Conservation (phyloP, 495 filamentous ascomycete species). For the Haplographium delicatum region DNA sequence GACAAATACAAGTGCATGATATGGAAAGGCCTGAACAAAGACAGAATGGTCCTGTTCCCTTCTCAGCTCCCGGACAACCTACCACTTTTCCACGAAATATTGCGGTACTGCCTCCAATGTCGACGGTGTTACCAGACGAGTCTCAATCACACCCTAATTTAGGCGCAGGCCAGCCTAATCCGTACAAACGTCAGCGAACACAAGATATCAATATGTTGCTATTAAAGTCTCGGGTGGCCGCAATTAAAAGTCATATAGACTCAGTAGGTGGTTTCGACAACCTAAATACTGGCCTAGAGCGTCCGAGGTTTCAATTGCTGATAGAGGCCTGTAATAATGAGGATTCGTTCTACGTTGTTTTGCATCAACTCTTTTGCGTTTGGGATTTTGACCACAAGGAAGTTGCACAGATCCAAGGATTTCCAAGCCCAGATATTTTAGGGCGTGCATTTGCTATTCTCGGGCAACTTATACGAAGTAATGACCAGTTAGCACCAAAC, state of each 20-base stretch:
- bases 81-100: no score
- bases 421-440: slow-evolving; percentile 5
- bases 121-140: background rate
- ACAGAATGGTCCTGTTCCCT: no score
- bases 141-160: background rate
- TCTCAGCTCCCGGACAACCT: background rate
- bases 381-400: slow-evolving; percentile 26
- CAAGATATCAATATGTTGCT: slow-evolving; percentile 9
- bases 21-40: no score
- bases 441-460: slow-evolving; percentile 33
- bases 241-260: slow-evolving; percentile 22
- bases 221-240: slow-evolving; percentile 18
- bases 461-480: slow-evolving; percentile 19
- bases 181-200: slow-evolving; percentile 16
- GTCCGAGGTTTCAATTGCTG: slow-evolving; percentile 51
- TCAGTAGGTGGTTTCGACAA: slow-evolving; percentile 4
- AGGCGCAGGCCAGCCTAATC: background rate
- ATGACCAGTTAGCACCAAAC: slow-evolving; percentile 24
- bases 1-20: no score
- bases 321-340: slow-evolving; percentile 46
- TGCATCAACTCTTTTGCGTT: slow-evolving; percentile 66
- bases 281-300: slow-evolving; percentile 33
- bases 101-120: no score
- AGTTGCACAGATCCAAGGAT: slow-evolving; percentile 16
- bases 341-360: slow-evolving; percentile 58